These are phyloP conservation scores for Phyllostachys edulis DNA, from an alignment of 176 grass and related monocot genomes.

Conservation along the genomic window DNA sequence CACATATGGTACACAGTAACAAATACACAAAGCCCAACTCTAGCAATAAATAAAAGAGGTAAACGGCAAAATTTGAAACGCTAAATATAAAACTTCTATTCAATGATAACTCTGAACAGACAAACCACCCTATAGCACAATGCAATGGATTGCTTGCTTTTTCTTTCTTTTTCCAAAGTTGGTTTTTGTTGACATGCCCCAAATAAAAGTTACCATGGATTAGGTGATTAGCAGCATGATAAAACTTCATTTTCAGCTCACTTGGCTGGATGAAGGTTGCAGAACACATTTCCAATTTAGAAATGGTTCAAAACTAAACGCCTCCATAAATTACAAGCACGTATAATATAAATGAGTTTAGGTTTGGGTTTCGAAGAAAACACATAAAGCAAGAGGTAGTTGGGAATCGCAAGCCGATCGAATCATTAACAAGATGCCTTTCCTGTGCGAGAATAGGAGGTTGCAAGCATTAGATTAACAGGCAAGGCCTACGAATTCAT, in stretches of 20 bases:
- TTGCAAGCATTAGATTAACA: not conserved
- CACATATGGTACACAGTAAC: not conserved
- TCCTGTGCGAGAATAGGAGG: not conserved
- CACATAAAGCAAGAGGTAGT: not conserved
- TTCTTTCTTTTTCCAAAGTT: not conserved
- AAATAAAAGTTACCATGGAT: not conserved
- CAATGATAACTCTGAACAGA: not conserved
- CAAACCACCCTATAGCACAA: not conserved
- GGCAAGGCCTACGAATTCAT: not conserved
- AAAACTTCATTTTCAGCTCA: not conserved
- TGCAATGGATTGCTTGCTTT: not conserved
- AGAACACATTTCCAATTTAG: not conserved
- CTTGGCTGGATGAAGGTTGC: not conserved
- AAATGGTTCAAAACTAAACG: not conserved
- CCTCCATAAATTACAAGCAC: not conserved
- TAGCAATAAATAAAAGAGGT: not conserved
- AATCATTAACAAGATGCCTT: not conserved
- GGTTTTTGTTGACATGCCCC: not conserved
- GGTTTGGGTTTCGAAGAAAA: not conserved
- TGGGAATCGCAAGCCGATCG: not conserved
- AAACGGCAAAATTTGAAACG: not conserved
- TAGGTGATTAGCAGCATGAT: not conserved
- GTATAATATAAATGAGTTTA: not conserved
- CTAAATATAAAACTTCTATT: not conserved
- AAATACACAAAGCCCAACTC: not conserved